phyloP scores from a whole-genome alignment of 2,329 filamentous ascomycete genomes.

The Cladosporium halotolerans region DNA sequence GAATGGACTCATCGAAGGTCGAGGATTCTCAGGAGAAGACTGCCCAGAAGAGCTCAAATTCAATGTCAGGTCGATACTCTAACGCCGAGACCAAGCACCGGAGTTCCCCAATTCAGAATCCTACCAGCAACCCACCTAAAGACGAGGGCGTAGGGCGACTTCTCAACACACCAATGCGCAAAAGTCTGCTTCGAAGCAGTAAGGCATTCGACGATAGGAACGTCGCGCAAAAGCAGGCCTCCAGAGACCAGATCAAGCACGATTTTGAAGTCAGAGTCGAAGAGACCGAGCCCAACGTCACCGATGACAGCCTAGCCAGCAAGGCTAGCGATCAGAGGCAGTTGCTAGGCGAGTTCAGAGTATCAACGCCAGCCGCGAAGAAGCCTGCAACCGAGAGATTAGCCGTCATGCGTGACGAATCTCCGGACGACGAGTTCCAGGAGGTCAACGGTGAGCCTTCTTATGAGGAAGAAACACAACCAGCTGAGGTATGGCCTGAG shows the following conservation, averaged over 20 bases:
- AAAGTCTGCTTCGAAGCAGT: constrained; percentile 21
- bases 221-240: background rate
- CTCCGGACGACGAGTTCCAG: background rate
- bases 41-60: too few species aligned
- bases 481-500: constrained; percentile 1
- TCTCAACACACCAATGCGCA: constrained; percentile 17
- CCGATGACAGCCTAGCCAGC: constrained; percentile 19
- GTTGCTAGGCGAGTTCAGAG: constrained; percentile 19
- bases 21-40: background rate
- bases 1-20: constrained; percentile 7
- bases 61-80: too few species aligned
- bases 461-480: constrained; percentile 8
- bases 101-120: background rate
- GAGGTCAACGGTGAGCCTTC: background rate
- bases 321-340: constrained; percentile 28
- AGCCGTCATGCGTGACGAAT: background rate
- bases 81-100: background rate
- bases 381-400: constrained; percentile 4
- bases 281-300: constrained; percentile 3
- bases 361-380: constrained; percentile 4
- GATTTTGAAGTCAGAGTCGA: constrained; percentile 12
- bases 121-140: too few species aligned
- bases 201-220: constrained; percentile 6
- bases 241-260: background rate
- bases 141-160: background rate